Conservation (phyloP, 495 filamentous ascomycete genomes). For the Bacidia rubella region DNA sequence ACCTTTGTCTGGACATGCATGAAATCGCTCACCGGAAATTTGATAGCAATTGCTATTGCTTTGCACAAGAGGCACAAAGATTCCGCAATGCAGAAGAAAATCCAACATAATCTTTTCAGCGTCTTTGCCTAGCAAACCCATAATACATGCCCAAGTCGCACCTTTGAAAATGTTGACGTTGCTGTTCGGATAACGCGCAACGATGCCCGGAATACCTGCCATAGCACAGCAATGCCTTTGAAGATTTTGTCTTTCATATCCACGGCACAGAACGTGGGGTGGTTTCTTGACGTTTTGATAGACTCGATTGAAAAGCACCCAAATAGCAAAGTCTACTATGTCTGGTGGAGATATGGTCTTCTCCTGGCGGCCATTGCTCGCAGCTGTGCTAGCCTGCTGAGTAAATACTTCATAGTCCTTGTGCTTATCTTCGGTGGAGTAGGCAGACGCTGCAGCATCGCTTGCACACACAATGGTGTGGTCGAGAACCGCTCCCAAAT, state of each 20-base stretch:
- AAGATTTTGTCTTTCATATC: slow-evolving; percentile 39
- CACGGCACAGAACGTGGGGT: slow-evolving; percentile 66
- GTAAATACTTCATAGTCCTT: slow-evolving; percentile 54
- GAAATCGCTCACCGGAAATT: slow-evolving; percentile 47
- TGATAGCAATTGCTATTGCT: slow-evolving; percentile 56
- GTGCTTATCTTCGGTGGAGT: slow-evolving; percentile 13
- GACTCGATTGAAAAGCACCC: slow-evolving; percentile 51
- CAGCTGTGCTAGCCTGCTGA: slow-evolving; percentile 30
- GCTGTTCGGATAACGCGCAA: slow-evolving; percentile 47
- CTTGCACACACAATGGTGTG: not conserved
- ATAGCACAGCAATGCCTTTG: slow-evolving; percentile 22
- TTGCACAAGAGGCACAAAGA: slow-evolving; percentile 54
- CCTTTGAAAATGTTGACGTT: slow-evolving; percentile 58
- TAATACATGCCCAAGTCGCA: slow-evolving; percentile 56
- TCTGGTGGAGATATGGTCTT: slow-evolving; percentile 24
- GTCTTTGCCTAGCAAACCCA: slow-evolving; percentile 55
- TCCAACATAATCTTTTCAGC: slow-evolving; percentile 75
- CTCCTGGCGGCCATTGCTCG: slow-evolving; percentile 2
- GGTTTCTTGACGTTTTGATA: slow-evolving; percentile 36
- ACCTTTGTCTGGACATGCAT: no score
- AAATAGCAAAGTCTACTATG: slow-evolving; percentile 77
- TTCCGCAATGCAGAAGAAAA: slow-evolving; percentile 61
- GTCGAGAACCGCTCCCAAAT: not conserved
- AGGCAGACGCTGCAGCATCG: not conserved
- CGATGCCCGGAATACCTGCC: slow-evolving; percentile 39